Conservation (phyloP, 2,329 filamentous ascomycete genomes). For the Curvularia hawaiiensis region DNA sequence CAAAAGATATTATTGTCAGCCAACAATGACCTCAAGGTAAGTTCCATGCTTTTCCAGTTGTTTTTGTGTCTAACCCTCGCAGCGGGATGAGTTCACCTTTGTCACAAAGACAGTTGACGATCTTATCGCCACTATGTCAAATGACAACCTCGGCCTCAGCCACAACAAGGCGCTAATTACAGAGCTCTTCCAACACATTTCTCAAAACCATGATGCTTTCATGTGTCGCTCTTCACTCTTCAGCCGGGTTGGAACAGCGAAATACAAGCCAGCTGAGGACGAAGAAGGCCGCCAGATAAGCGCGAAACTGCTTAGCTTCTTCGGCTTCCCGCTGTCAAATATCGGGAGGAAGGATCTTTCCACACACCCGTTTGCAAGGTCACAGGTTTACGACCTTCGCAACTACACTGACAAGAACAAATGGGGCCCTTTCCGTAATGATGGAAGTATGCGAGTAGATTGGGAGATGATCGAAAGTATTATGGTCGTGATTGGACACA, state of each 20-base stretch:
- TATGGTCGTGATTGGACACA: conserved; percentile 70
- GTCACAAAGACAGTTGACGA: conserved; percentile 49
- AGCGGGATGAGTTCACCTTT: conserved; percentile 44
- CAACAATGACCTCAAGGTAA: conserved; percentile 49
- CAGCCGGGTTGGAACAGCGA: conserved; percentile 56
- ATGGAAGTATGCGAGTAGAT: conserved; percentile 67
- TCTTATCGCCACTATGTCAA: conserved; percentile 39
- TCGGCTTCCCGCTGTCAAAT: conserved; percentile 63
- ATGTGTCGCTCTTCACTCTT: conserved; percentile 66
- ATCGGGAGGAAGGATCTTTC: conserved; percentile 36
- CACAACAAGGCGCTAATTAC: conserved; percentile 51
- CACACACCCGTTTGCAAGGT: conserved; percentile 66
- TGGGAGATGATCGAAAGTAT: conserved; percentile 83
- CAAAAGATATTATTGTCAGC: conserved; percentile 54
- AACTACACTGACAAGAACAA: conserved; percentile 65
- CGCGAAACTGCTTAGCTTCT: conserved; percentile 73
- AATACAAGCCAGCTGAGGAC: conserved; percentile 48
- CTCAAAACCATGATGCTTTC: conserved; percentile 63
- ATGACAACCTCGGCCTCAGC: conserved; percentile 52
- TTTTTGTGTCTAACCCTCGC: conserved; percentile 4
- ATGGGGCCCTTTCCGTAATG: conserved; percentile 75
- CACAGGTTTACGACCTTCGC: conserved; percentile 75
- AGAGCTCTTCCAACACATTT: conserved; percentile 48
- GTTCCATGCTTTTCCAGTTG: conserved; percentile 3
- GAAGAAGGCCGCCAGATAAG: conserved; percentile 63